Conservation (phyloP, 2,329 filamentous ascomycete species). For the Coniochaeta sp. region DNA sequence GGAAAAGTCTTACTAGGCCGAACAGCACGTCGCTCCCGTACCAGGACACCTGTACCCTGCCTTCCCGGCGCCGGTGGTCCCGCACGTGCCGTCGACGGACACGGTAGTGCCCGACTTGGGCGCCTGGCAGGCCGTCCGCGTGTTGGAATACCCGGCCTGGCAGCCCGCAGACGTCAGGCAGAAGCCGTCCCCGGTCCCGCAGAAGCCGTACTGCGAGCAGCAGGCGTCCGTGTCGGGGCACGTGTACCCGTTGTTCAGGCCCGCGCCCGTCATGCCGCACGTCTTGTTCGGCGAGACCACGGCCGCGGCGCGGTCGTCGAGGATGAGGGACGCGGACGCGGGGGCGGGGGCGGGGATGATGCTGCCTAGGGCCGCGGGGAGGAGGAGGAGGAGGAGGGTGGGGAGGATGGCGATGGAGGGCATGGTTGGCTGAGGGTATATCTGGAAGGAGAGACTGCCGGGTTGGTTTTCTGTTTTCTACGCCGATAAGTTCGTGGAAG, state of each 20-base stretch:
- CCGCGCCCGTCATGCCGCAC: slow-evolving; percentile 17
- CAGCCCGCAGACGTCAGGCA: slow-evolving; percentile 22
- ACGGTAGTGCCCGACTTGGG: slow-evolving; percentile 18
- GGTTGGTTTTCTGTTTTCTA: background rate
- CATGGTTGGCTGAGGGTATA: slow-evolving; percentile 2
- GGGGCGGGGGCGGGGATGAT: slow-evolving; percentile 1
- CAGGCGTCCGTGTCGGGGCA: slow-evolving; percentile 19
- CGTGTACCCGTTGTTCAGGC: slow-evolving; percentile 19
- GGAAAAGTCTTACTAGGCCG: slow-evolving; percentile 15
- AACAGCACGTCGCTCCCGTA: slow-evolving; percentile 17
- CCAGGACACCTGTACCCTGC: slow-evolving; percentile 20
- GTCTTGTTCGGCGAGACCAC: slow-evolving; percentile 21
- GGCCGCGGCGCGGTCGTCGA: slow-evolving; percentile 12
- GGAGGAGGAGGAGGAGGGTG: slow-evolving; percentile 4
- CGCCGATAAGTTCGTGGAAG: too few relatives aligned
- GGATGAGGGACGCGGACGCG: slow-evolving; percentile 3
- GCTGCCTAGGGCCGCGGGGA: slow-evolving; percentile 4
- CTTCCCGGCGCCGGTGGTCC: slow-evolving; percentile 16
- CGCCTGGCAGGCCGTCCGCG: slow-evolving; percentile 15
- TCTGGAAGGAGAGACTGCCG: background rate
- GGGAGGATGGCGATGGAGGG: slow-evolving; percentile 1
- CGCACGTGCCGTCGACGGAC: slow-evolving; percentile 23
- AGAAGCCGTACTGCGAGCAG: slow-evolving; percentile 22
- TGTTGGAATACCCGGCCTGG: slow-evolving; percentile 20
- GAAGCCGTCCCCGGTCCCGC: slow-evolving; percentile 18